Base-by-base conservation (phyloP, 805 yeast species). In the Maudiozyma turicensis region DNA sequence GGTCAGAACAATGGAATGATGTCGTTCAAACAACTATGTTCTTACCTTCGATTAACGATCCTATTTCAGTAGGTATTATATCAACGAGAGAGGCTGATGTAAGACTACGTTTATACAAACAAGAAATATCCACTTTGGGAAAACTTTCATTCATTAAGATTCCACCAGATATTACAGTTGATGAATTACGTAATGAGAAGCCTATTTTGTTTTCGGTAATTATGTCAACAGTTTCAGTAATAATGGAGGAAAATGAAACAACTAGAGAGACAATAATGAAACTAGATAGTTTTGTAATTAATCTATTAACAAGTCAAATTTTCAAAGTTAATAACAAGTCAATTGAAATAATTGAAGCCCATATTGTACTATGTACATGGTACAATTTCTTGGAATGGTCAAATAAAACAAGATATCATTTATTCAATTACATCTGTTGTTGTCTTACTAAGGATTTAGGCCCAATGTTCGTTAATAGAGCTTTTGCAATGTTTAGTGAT, bases 331-430 rank as follows among this genome's bases (percentile, higher is more conserved):
- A 96, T 15, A 73, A 78, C 48, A 89, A 86, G 66, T 74, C 81
- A 6, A 65, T 81, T 14, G 90, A 86, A 61, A 65, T 86, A 37
- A 68, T 88, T 39, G 81, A 82, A 61, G 69, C 82, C 15, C 67
- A 85, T 45, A 60, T 84, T 15, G 58, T 86, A 6, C 69, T 84
- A 47, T 75, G 84, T 29, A 64, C 82, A 31, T 89, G 95, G 95
- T 88, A 87, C 61, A 86, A 84, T 54, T 77, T 86, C 4, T 86
- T 95, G 0, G 96, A 87, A 64, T 70, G 86, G 56, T 85, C 86
- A 54, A 85, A 81, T 54, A 85, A 84, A 56, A 78, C 95, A 50
- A 77, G 95, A 44, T 81, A 82, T 54, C 93, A 86, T 60, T 69
- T 87, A 47, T 73, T 86, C 53, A 78, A 80, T 48, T 70, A 78